These are phyloP conservation scores for Candida frijolesensis DNA, from an alignment of 1,139 yeast species.

Conservation along the genomic window DNA sequence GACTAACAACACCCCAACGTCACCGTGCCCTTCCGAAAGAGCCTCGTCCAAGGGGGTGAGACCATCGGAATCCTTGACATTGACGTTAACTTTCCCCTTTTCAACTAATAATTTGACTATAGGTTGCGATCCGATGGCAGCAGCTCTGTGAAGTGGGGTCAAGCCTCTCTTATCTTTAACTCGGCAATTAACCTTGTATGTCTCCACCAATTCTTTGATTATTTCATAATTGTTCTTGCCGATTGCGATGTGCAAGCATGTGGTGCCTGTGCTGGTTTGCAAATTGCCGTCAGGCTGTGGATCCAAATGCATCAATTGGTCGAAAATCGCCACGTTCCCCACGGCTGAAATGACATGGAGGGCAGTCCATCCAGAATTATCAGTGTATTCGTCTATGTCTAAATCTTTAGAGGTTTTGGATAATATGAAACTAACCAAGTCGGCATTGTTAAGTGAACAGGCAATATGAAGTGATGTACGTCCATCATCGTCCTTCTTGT, in stretches of 20 bases:
- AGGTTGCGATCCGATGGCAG: constrained; percentile 69
- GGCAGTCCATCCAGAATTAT: constrained; percentile 87
- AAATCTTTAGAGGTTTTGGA: constrained; percentile 27
- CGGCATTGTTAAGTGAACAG: constrained; percentile 60
- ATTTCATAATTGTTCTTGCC: constrained; percentile 63
- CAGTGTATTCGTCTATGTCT: constrained; percentile 58
- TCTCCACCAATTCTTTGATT: constrained; percentile 51
- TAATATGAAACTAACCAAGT: constrained; percentile 54
- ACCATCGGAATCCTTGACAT: constrained; percentile 68
- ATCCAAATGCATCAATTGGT: constrained; percentile 30
- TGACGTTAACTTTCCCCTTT: constrained; percentile 63
- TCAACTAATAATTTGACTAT: constrained; percentile 53
- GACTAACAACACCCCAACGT: constrained; percentile 63
- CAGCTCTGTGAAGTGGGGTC: constrained; percentile 81
- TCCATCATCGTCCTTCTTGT: constrained; percentile 65
- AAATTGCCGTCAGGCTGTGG: constrained; percentile 42
- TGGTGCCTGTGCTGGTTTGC: constrained; percentile 68
- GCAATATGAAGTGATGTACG: constrained; percentile 94
- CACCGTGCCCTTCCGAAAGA: constrained; percentile 87
- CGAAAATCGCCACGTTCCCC: constrained; percentile 61
- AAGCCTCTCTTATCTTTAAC: constrained; percentile 67
- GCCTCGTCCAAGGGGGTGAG: constrained; percentile 94
- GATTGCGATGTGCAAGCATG: constrained; percentile 76
- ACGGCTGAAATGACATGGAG: constrained; percentile 78
- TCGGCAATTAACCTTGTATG: constrained; percentile 60